Conservation (phyloP, 768 basidiomycete genomes). For the Postia placenta region DNA sequence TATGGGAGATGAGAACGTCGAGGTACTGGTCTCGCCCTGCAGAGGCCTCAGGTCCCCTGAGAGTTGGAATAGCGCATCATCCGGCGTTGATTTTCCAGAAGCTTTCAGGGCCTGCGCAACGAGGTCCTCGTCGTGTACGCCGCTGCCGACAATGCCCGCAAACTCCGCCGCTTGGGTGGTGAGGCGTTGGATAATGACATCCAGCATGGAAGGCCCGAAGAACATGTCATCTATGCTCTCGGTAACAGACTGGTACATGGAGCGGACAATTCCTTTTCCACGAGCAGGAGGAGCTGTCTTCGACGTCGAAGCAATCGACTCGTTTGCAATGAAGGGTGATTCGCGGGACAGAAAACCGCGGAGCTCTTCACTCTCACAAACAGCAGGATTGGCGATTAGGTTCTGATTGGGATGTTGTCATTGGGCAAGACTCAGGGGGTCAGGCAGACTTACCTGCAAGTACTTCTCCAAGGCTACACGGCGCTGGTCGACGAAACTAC, state of each 20-base stretch:
- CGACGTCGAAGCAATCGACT: conserved; percentile 24
- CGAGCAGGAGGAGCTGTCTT: conserved; percentile 38
- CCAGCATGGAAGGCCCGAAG: conserved; percentile 93
- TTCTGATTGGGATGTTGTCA: conserved; percentile 38
- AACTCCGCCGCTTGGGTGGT: conserved; percentile 88
- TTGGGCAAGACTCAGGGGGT: neutral
- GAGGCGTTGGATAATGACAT: conserved; percentile 88
- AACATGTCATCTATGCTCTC: conserved; percentile 97
- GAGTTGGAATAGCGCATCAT: conserved; percentile 67
- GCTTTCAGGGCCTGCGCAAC: conserved; percentile 74
- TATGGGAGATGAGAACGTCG: conserved; percentile 88
- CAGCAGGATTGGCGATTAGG: conserved; percentile 63
- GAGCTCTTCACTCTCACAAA: conserved; percentile 79
- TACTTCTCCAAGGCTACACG: conserved; percentile 81
- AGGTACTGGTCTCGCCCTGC: conserved; percentile 84
- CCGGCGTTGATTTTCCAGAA: conserved; percentile 57
- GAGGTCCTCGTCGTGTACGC: conserved; percentile 77
- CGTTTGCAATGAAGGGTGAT: conserved; percentile 71
- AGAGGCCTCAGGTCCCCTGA: conserved; percentile 75
- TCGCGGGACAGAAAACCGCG: conserved; percentile 83
- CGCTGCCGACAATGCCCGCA: conserved; percentile 75
- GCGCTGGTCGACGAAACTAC: conserved; percentile 82
- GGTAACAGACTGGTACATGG: conserved; percentile 86
- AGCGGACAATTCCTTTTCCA: conserved; percentile 73
- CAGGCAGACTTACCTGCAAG: conserved; percentile 57